phyloP scores from a whole-genome alignment of 2,329 filamentous ascomycete species.

The Botrytis aclada region DNA sequence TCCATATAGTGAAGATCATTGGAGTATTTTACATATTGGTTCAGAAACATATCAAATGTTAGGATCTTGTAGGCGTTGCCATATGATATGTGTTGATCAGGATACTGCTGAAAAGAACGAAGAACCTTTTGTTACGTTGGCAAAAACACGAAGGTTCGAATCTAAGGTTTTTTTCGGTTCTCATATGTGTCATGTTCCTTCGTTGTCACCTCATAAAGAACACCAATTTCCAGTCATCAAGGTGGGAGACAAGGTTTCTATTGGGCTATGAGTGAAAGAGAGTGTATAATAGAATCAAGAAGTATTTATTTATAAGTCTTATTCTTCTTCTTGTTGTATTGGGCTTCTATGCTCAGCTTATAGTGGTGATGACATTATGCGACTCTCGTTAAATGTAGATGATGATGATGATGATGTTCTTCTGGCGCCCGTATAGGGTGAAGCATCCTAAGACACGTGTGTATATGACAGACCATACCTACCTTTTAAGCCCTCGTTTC shows the following conservation, averaged over 20 bases:
- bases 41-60: conserved; percentile 64
- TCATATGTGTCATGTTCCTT: conserved; percentile 59
- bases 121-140: conserved; percentile 84
- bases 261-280: neutral
- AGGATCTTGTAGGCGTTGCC: conserved; percentile 82
- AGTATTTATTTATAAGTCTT: neutral
- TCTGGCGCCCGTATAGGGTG: neutral
- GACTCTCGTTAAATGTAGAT: neutral
- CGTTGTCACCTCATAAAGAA: conserved; percentile 9
- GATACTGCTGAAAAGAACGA: conserved; percentile 71
- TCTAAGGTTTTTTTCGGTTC: conserved; percentile 88
- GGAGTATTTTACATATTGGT: conserved; percentile 67
- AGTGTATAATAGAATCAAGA: neutral
- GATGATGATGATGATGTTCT: neutral
- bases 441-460: neutral
- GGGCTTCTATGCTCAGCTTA: neutral
- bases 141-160: conserved; percentile 78
- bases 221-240: conserved; percentile 20
- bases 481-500: too few relatives aligned
- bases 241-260: conserved; percentile 20
- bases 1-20: conserved; percentile 78
- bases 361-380: neutral
- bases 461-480: neutral
- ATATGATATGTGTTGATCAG: conserved; percentile 96
- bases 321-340: neutral